Percentiles rank a stretch among this genome's conserved stretches.
Evolutionary conservation across 495 filamentous ascomycete genomes (phyloP).

Genomic region (Friedmanniomyces endolithicus): DNA sequence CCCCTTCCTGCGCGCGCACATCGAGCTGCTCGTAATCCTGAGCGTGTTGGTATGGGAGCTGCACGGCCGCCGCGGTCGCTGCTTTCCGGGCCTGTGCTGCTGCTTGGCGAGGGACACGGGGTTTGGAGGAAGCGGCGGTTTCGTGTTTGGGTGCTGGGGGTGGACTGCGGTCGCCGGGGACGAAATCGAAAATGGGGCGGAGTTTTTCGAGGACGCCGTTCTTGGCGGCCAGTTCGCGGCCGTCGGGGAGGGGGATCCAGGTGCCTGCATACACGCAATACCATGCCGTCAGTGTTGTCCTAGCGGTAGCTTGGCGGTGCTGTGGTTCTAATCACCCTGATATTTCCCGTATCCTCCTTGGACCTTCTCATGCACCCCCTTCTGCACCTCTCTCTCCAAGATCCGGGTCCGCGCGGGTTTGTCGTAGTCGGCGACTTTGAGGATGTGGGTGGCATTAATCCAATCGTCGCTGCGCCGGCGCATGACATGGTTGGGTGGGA

Average conservation of each 20-base stretch:
- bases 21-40: slow-evolving; percentile 40
- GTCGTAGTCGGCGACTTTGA: slow-evolving; percentile 67
- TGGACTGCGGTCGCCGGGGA: slow-evolving; percentile 71
- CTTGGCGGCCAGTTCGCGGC: slow-evolving; percentile 65
- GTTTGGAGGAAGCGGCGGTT: slow-evolving; percentile 55
- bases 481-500: slow-evolving; percentile 74
- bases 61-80: too few relatives aligned
- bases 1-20: slow-evolving; percentile 37
- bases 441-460: slow-evolving; percentile 37
- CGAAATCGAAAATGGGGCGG: slow-evolving; percentile 76
- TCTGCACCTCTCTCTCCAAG: slow-evolving; percentile 91
- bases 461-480: slow-evolving; percentile 53
- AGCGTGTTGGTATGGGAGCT: not conserved
- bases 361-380: slow-evolving; percentile 90
- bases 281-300: slow-evolving; percentile 20
- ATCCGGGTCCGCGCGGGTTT: slow-evolving; percentile 91
- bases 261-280: slow-evolving; percentile 47
- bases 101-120: slow-evolving; percentile 41
- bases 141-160: slow-evolving; percentile 89
- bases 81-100: not conserved
- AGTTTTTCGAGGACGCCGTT: slow-evolving; percentile 76
- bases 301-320: too few relatives aligned
- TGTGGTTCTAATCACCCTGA: slow-evolving; percentile 54
- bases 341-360: slow-evolving; percentile 99
- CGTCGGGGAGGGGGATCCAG: slow-evolving; percentile 84